These are phyloP conservation scores for Cucurbita ficifolia DNA, from an alignment of 306 rosid genomes.

Conservation along the genomic window DNA sequence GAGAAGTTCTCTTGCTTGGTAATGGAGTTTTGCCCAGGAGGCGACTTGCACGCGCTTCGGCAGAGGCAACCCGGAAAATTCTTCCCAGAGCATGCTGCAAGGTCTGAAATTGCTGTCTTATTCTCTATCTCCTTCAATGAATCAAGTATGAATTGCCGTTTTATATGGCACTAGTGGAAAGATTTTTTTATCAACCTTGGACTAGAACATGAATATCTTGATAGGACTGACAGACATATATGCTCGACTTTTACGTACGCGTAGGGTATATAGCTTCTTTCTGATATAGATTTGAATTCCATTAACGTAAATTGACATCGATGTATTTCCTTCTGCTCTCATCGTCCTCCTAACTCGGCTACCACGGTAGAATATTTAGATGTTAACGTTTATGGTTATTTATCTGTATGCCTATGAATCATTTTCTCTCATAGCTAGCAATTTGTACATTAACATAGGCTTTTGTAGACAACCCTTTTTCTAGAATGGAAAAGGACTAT, in stretches of 20 bases:
- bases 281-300: too few species aligned
- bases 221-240: not conserved
- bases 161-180: not conserved
- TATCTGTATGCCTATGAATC: not conserved
- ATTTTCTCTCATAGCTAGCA: too few species aligned
- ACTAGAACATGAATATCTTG: not conserved
- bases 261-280: not conserved
- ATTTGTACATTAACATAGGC: too few species aligned
- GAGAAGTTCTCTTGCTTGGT: slow-evolving; percentile 74
- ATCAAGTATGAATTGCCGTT: not conserved
- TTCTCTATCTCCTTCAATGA: not conserved
- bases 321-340: too few species aligned
- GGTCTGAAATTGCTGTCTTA: slow-evolving; percentile 36
- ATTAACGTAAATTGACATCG: too few species aligned
- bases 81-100: slow-evolving; percentile 87
- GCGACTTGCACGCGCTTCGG: slow-evolving; percentile 79
- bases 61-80: slow-evolving; percentile 78
- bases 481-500: too few species aligned
- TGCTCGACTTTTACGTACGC: not conserved
- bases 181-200: not conserved
- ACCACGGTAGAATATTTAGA: not conserved
- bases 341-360: not conserved
- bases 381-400: not conserved
- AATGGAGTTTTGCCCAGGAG: slow-evolving; percentile 96
- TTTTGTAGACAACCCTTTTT: too few species aligned